Evolutionary conservation across 1,139 yeast genomes (phyloP), one percentile per base, ranked within the genome.

Genomic region (Suhomyces atakaporum): DNA sequence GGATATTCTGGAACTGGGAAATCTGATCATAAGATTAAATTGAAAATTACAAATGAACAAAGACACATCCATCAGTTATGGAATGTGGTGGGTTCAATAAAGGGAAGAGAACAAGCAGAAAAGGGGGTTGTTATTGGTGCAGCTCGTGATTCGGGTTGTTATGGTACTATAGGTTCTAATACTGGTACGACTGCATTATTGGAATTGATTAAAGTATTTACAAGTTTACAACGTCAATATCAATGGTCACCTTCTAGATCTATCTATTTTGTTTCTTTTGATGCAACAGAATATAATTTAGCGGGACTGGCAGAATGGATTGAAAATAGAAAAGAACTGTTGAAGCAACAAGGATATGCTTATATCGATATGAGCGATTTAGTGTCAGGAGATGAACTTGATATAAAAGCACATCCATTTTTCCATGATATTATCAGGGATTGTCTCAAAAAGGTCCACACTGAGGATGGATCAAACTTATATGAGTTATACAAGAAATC

Each of bases 261-360:
- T 1, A 79, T 92, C 7, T 82, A 83, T 51, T 89, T 92, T 61
- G 79, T 81, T 0, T 87, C 96, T 2, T 89, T 88, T 70, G 96
- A 90, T 51, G 97, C 87, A 1, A 70, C 85, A 0, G 81, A 84
- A 43, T 89, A 84, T 53, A 90, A 89, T 52, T 65, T 76, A 49
- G 95, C 94, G 0, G 98, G 98, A 0, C 73, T 89, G 26, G 74
- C 94, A 0, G 94, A 85, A 51, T 81, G 92, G 79, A 74, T 84
- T 5, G 88, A 85, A 50, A 66, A 70, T 26, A 75, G 77, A 43
- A 60, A 68, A 16, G 74, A 75, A 15, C 70, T 69, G 27, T 63
- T 88, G 24, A 63, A 71, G 40, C 69, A 76, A 31, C 82, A 83
- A 45, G 86, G 87, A 0, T 81, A 77, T 49, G 73, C 87, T 0